Conservation (phyloP, 768 basidiomycete species). For the Dioszegia crocea region DNA sequence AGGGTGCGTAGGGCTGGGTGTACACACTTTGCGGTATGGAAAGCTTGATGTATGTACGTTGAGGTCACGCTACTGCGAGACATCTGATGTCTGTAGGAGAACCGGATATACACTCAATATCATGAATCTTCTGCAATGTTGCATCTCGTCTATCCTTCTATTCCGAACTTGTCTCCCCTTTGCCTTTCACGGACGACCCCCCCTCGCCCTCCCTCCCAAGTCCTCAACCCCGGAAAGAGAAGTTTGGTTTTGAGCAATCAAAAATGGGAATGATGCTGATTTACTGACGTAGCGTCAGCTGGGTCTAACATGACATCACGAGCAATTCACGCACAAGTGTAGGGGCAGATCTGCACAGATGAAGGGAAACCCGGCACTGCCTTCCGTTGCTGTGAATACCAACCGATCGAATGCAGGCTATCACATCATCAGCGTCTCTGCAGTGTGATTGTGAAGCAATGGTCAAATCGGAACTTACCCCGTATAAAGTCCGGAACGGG, state of each 20-base stretch:
- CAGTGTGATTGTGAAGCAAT: neutral
- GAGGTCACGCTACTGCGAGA: too few relatives aligned
- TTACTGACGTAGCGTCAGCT: neutral
- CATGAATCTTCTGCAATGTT: too few relatives aligned
- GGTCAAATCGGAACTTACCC: too few relatives aligned
- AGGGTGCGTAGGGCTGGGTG: neutral
- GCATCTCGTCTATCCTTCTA: too few relatives aligned
- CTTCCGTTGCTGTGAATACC: constrained; percentile 31
- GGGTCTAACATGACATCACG: too few relatives aligned
- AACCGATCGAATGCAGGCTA: constrained; percentile 23
- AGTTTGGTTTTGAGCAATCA: neutral
- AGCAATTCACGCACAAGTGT: constrained; percentile 30
- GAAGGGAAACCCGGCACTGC: constrained; percentile 19
- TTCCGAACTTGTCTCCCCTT: too few relatives aligned
- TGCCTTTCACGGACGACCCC: too few relatives aligned
- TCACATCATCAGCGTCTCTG: neutral
- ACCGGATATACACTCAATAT: too few relatives aligned
- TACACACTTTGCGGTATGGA: constrained; percentile 8
- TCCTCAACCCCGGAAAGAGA: too few relatives aligned
- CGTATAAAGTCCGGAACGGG: constrained; percentile 4
- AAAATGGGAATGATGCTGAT: constrained; percentile 9
- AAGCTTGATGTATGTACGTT: neutral
- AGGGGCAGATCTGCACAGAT: constrained; percentile 28
- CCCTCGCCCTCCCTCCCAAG: neutral
- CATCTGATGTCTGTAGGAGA: too few relatives aligned